phyloP scores from a whole-genome alignment of 805 yeast species.

The Jamesozyma hellenica region DNA sequence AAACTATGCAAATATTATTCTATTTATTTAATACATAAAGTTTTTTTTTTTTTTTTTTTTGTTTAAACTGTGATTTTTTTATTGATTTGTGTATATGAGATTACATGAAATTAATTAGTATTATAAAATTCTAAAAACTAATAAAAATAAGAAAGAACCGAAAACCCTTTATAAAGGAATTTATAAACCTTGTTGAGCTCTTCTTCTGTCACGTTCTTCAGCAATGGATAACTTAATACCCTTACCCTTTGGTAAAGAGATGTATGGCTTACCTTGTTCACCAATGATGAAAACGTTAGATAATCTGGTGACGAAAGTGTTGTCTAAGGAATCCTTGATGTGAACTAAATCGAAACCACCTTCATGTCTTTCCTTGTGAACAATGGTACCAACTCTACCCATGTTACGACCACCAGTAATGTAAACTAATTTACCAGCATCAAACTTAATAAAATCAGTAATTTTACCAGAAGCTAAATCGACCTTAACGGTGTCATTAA shows the following conservation, averaged over 20 bases:
- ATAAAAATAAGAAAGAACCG: background rate
- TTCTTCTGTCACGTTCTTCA: slow-evolving; percentile 98
- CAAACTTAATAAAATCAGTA: slow-evolving; percentile 80
- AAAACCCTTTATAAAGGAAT: slow-evolving; percentile 6
- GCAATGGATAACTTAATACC: slow-evolving; percentile 93
- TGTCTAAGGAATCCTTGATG: slow-evolving; percentile 89
- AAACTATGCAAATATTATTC: too few species aligned
- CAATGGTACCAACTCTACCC: slow-evolving; percentile 95
- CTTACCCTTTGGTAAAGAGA: slow-evolving; percentile 97
- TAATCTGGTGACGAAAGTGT: slow-evolving; percentile 92
- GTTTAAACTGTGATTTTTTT: background rate
- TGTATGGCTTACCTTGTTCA: slow-evolving; percentile 89
- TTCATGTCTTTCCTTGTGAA: slow-evolving; percentile 95
- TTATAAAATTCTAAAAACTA: background rate
- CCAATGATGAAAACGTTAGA: slow-evolving; percentile 90
- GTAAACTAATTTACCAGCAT: slow-evolving; percentile 84
- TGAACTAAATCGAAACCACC: slow-evolving; percentile 97
- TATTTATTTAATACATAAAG: too few species aligned
- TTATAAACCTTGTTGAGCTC: slow-evolving; percentile 65
- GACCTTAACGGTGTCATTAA: slow-evolving; percentile 95
- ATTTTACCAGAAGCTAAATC: slow-evolving; percentile 95
- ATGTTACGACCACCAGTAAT: slow-evolving; percentile 97
- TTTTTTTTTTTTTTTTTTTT: background rate
- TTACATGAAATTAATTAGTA: slow-evolving; percentile 5
- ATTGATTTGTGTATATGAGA: slow-evolving; percentile 6